phyloP scores from a whole-genome alignment of 805 yeast genomes.

The Candida piceae region DNA sequence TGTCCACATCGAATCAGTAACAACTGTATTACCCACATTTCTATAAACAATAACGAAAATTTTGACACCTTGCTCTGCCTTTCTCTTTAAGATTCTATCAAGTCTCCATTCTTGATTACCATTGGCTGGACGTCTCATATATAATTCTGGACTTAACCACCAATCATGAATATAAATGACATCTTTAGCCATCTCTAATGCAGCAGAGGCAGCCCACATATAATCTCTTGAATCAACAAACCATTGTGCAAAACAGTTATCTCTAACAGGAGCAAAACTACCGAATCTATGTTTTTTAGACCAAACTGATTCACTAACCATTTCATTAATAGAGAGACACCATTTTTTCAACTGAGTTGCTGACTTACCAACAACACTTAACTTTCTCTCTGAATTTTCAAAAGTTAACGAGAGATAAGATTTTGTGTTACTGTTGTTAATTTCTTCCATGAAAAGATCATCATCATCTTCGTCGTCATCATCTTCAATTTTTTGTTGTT shows the following conservation, averaged over 20 bases:
- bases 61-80: conserved; percentile 93
- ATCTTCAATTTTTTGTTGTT: conserved; percentile 12
- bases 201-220: conserved; percentile 93
- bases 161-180: conserved; percentile 94
- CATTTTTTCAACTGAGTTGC: conserved; percentile 62
- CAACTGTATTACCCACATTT: conserved; percentile 89
- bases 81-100: conserved; percentile 80
- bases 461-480: conserved; percentile 40
- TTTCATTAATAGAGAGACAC: conserved; percentile 66
- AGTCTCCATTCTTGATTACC: conserved; percentile 93
- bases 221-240: conserved; percentile 91
- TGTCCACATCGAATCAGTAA: conserved; percentile 91
- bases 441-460: conserved; percentile 33
- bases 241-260: conserved; percentile 89
- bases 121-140: conserved; percentile 88
- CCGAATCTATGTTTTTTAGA: conserved; percentile 67
- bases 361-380: conserved; percentile 67
- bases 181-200: conserved; percentile 89
- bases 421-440: conserved; percentile 31
- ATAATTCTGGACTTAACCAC: conserved; percentile 97
- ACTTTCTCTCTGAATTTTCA: conserved; percentile 72
- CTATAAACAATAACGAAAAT: conserved; percentile 88
- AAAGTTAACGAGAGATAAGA: conserved; percentile 54
- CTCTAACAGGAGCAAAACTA: conserved; percentile 89
- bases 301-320: conserved; percentile 72